These are phyloP conservation scores for Talaromyces wortmannii DNA, from an alignment of 495 filamentous ascomycete genomes.

Conservation along the genomic window DNA sequence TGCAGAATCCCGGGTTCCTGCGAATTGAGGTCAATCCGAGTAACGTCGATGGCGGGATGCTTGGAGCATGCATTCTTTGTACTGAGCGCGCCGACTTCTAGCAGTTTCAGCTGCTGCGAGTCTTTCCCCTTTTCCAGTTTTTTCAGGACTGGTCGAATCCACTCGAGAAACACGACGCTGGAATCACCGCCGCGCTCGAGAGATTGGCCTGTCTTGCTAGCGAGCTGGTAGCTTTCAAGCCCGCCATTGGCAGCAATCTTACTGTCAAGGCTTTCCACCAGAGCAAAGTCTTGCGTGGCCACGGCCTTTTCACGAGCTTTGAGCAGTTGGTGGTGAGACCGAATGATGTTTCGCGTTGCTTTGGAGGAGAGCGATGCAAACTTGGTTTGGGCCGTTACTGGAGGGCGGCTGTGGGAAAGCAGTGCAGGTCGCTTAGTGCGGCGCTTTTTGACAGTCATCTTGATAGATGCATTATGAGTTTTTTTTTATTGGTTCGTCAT, in stretches of 20 bases:
- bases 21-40: slow-evolving; percentile 85
- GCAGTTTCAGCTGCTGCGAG: slow-evolving; percentile 45
- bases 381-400: slow-evolving; percentile 17
- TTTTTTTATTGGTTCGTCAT: too few relatives aligned
- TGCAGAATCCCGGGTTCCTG: slow-evolving; percentile 71
- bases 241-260: slow-evolving; percentile 67
- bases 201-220: slow-evolving; percentile 83
- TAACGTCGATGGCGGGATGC: slow-evolving; percentile 61
- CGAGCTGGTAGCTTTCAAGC: slow-evolving; percentile 75
- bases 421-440: slow-evolving; percentile 35
- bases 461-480: slow-evolving; percentile 5
- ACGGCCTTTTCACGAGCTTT: slow-evolving; percentile 68
- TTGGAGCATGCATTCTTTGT: slow-evolving; percentile 76
- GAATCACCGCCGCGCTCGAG: slow-evolving; percentile 84
- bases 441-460: slow-evolving; percentile 32
- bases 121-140: slow-evolving; percentile 10
- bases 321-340: slow-evolving; percentile 74
- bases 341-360: slow-evolving; percentile 73
- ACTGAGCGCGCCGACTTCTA: slow-evolving; percentile 89
- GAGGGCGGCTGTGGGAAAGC: slow-evolving; percentile 67
- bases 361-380: slow-evolving; percentile 65
- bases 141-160: slow-evolving; percentile 53
- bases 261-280: slow-evolving; percentile 48
- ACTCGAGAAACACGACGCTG: slow-evolving; percentile 77
- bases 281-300: slow-evolving; percentile 49